These are phyloP conservation scores for Pleoardoris graminearum DNA, from an alignment of 2,329 filamentous ascomycete genomes.

Conservation along the genomic window DNA sequence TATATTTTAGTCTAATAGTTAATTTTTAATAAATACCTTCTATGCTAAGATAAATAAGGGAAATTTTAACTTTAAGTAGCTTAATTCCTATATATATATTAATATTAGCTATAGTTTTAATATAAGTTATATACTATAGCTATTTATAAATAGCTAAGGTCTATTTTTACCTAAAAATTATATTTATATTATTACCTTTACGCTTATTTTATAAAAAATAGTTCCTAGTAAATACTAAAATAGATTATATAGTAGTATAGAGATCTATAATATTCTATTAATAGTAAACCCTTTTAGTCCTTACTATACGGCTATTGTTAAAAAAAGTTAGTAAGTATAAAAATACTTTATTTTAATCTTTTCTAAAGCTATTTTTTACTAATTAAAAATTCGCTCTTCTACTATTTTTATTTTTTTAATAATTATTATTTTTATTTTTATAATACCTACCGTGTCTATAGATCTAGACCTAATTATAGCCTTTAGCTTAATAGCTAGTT, in stretches of 20 bases:
- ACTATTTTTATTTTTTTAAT: conserved; percentile 9
- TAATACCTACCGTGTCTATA: conserved; percentile 11
- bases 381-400: conserved; percentile 12
- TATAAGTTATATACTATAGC: too few species aligned
- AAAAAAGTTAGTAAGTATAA: conserved; percentile 8
- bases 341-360: conserved; percentile 6
- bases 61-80: too few species aligned
- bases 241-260: conserved; percentile 1
- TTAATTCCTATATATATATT: too few species aligned
- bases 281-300: conserved; percentile 8
- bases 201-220: too few species aligned
- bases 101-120: too few species aligned
- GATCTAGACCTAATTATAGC: conserved; percentile 13
- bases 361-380: conserved; percentile 6
- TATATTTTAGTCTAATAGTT: too few species aligned
- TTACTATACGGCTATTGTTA: conserved; percentile 9
- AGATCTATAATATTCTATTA: conserved; percentile 3
- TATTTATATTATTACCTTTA: too few species aligned
- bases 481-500: conserved; percentile 14
- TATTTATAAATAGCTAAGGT: too few species aligned
- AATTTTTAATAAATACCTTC: too few species aligned
- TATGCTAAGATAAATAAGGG: too few species aligned
- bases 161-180: too few species aligned
- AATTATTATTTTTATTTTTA: conserved; percentile 3
- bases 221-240: too few species aligned